Evolutionary conservation across 768 basidiomycete genomes (phyloP).

Genomic region (Termitomyces sp.): DNA sequence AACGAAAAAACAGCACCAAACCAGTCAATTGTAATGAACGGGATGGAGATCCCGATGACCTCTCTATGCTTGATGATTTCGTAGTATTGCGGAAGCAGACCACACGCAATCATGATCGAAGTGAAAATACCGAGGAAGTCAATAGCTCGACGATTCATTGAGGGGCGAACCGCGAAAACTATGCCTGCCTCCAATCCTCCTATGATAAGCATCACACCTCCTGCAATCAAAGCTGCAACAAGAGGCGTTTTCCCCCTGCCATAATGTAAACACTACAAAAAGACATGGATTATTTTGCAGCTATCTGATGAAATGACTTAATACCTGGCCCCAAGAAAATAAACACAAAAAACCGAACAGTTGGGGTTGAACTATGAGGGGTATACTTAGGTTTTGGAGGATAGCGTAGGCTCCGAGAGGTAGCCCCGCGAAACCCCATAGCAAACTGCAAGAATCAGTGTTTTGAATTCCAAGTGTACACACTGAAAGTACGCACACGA

Average conservation of each 20-base stretch:
- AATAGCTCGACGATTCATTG: constrained; percentile 34
- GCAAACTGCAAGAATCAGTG: constrained; percentile 32
- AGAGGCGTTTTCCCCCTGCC: constrained; percentile 38
- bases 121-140: constrained; percentile 62
- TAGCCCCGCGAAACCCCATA: constrained; percentile 60
- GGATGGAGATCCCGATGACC: constrained; percentile 66
- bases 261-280: constrained; percentile 66
- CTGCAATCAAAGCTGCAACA: constrained; percentile 33
- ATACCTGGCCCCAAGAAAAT: constrained; percentile 66
- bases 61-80: constrained; percentile 68
- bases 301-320: constrained; percentile 11
- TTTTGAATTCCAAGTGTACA: neutral
- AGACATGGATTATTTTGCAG: constrained; percentile 5
- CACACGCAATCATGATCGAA: constrained; percentile 54
- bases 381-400: constrained; percentile 65
- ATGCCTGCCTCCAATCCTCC: constrained; percentile 61
- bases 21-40: constrained; percentile 70
- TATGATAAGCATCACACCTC: constrained; percentile 39
- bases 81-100: constrained; percentile 61
- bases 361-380: constrained; percentile 69
- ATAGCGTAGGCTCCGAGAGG: constrained; percentile 72
- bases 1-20: constrained; percentile 70
- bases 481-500: constrained; percentile 47
- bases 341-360: constrained; percentile 60
- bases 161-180: constrained; percentile 55